Conservation (phyloP, 2,329 filamentous ascomycete species). For the Calonectria naviculata region DNA sequence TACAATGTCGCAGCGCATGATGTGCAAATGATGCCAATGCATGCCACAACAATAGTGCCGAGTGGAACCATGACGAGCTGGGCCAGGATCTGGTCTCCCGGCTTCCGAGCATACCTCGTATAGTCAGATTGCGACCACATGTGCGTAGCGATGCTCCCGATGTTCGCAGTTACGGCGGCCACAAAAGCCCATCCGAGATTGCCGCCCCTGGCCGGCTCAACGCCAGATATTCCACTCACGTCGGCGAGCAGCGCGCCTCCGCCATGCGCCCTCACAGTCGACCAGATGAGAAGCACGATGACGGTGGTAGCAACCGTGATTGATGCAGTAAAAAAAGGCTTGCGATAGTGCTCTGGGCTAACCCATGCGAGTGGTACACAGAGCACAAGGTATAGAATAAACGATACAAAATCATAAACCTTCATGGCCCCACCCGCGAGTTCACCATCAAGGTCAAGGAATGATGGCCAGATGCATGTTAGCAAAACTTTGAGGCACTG, state of each 20-base stretch:
- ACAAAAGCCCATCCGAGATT: slow-evolving; percentile 41
- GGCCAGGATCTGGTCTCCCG: slow-evolving; percentile 41
- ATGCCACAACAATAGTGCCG: slow-evolving; percentile 32
- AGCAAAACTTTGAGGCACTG: slow-evolving; percentile 39
- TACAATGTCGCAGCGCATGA: slow-evolving; percentile 42
- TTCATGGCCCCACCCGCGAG: slow-evolving; percentile 3
- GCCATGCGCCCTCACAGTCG: slow-evolving; percentile 40
- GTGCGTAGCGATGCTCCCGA: slow-evolving; percentile 42
- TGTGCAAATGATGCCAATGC: slow-evolving; percentile 43
- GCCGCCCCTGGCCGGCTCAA: slow-evolving; percentile 29
- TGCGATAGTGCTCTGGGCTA: slow-evolving; percentile 38
- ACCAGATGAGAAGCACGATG: slow-evolving; percentile 44
- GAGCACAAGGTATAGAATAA: slow-evolving; percentile 38
- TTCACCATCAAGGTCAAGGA: slow-evolving; percentile 17
- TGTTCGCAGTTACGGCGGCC: slow-evolving; percentile 42
- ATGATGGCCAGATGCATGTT: slow-evolving; percentile 33
- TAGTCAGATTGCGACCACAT: slow-evolving; percentile 45
- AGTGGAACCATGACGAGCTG: slow-evolving; percentile 41
- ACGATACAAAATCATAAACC: slow-evolving; percentile 33
- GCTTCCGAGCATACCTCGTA: slow-evolving; percentile 42
- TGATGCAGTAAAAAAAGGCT: slow-evolving; percentile 38
- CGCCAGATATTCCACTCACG: slow-evolving; percentile 19
- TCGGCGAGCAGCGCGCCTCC: slow-evolving; percentile 38
- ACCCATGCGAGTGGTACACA: slow-evolving; percentile 40
- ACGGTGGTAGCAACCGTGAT: slow-evolving; percentile 39